These are phyloP conservation scores for Bipolaris cookei DNA, from an alignment of 2,329 filamentous ascomycete species.

Conservation along the genomic window DNA sequence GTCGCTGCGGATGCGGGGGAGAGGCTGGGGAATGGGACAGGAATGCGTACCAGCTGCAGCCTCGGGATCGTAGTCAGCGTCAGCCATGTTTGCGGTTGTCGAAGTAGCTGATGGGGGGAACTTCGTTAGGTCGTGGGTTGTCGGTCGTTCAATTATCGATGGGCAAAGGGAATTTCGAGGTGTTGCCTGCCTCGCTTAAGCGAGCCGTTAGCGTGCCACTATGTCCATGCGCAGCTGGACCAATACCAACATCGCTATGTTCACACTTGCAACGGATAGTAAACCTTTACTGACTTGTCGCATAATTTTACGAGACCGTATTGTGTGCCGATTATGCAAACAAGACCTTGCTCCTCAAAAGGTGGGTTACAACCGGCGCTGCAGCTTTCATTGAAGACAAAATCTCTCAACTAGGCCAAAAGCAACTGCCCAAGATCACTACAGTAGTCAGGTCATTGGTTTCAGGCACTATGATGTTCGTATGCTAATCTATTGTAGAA, in stretches of 20 bases:
- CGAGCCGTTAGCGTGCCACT: constrained; percentile 15
- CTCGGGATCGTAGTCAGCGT: constrained; percentile 72
- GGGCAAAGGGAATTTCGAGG: constrained; percentile 17
- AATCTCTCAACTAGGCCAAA: not conserved
- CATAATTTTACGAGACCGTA: not conserved
- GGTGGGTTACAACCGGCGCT: not conserved
- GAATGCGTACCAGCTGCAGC: constrained; percentile 72
- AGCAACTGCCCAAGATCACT: not conserved
- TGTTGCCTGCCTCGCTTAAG: constrained; percentile 16
- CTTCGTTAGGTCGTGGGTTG: constrained; percentile 39
- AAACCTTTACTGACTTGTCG: not conserved
- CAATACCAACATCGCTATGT: constrained; percentile 2
- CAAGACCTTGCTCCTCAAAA: not conserved
- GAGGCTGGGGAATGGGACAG: constrained; percentile 18
- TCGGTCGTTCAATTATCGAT: constrained; percentile 43
- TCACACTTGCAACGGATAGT: not conserved
- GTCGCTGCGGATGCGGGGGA: constrained; percentile 17
- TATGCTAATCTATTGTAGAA: no score
- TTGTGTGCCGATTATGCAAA: no score
- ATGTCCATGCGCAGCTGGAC: constrained; percentile 8
- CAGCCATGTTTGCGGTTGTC: constrained; percentile 77
- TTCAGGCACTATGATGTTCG: not conserved
- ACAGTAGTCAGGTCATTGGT: not conserved
- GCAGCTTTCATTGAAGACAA: not conserved
- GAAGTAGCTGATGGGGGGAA: constrained; percentile 52